These are phyloP conservation scores for Neofusicoccum kwambonambiense DNA, from an alignment of 2,329 filamentous ascomycete species.

Conservation along the genomic window DNA sequence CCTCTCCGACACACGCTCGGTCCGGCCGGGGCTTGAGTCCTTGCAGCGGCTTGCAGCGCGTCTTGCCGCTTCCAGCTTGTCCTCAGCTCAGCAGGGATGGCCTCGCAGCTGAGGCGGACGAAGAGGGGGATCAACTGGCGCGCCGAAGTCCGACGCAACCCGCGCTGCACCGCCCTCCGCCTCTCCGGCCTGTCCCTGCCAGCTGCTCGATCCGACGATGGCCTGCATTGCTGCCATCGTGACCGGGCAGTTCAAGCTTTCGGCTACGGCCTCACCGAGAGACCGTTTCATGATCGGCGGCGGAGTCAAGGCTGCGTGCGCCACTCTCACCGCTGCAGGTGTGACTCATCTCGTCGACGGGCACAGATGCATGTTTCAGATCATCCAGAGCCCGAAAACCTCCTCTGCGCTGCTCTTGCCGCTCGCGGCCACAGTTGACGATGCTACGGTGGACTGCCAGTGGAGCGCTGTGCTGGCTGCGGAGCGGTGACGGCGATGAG, in stretches of 20 bases:
- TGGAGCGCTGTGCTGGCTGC: slow-evolving; percentile 15
- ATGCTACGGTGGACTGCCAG: not conserved
- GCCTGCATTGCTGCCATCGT: slow-evolving; percentile 11
- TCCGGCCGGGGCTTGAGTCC: slow-evolving; percentile 13
- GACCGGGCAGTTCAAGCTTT: slow-evolving; percentile 8
- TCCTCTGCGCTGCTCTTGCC: slow-evolving; percentile 8
- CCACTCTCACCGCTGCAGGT: slow-evolving; percentile 14
- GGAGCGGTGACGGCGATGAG: slow-evolving; percentile 2
- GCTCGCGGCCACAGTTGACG: not conserved
- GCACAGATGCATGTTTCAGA: slow-evolving; percentile 17
- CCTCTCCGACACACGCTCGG: slow-evolving; percentile 8
- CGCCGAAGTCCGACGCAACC: slow-evolving; percentile 15
- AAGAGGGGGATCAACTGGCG: not conserved
- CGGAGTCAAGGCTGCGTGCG: slow-evolving; percentile 8
- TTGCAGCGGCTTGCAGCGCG: slow-evolving; percentile 15
- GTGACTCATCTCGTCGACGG: slow-evolving; percentile 15
- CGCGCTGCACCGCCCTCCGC: not conserved
- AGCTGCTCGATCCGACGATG: slow-evolving; percentile 1
- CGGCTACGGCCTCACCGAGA: slow-evolving; percentile 11
- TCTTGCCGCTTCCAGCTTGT: slow-evolving; percentile 7
- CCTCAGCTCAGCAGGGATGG: slow-evolving; percentile 18
- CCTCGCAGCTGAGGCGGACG: not conserved
- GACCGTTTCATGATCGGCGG: slow-evolving; percentile 16
- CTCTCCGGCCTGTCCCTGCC: not conserved
- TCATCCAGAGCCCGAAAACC: slow-evolving; percentile 3